A percentile compares a stretch with the other conserved stretches of the same genome.
phyloP scores from a whole-genome alignment of 495 filamentous ascomycete species.

The Aspergillus cavernicola region DNA sequence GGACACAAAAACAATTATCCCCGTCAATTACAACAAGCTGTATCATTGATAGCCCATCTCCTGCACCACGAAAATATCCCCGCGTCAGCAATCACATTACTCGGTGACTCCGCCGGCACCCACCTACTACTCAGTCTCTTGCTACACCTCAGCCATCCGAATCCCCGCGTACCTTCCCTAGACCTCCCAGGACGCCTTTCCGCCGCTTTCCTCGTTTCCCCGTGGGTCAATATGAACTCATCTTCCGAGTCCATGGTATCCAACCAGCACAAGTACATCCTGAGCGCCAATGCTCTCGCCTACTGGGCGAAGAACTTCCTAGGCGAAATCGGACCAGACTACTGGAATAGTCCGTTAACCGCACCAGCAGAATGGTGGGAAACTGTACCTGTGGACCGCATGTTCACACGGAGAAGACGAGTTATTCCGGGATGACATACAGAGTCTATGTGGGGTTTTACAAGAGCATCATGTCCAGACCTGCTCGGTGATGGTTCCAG shows the following conservation, averaged over 20 bases:
- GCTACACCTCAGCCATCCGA: background rate
- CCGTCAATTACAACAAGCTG: background rate
- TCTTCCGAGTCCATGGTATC: background rate
- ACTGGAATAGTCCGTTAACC: background rate
- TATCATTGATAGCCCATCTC: background rate
- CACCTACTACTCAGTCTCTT: background rate
- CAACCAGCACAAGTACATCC: background rate
- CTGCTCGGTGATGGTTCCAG: background rate
- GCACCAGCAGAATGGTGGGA: background rate
- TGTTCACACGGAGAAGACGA: background rate
- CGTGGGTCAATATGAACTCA: background rate
- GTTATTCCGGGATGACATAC: background rate
- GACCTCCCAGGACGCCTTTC: background rate
- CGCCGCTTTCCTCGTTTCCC: background rate
- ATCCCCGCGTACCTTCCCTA: background rate
- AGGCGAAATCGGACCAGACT: background rate
- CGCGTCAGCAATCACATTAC: background rate
- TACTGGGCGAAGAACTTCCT: background rate
- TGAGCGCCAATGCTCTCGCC: background rate
- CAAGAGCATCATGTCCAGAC: background rate
- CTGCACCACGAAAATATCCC: background rate
- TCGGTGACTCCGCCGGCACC: background rate
- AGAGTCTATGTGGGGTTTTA: background rate
- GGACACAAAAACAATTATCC: background rate
- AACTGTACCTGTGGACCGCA: background rate